Base-by-base conservation (phyloP, 176 grass and related monocot genomes). In the Eleusine indica region DNA sequence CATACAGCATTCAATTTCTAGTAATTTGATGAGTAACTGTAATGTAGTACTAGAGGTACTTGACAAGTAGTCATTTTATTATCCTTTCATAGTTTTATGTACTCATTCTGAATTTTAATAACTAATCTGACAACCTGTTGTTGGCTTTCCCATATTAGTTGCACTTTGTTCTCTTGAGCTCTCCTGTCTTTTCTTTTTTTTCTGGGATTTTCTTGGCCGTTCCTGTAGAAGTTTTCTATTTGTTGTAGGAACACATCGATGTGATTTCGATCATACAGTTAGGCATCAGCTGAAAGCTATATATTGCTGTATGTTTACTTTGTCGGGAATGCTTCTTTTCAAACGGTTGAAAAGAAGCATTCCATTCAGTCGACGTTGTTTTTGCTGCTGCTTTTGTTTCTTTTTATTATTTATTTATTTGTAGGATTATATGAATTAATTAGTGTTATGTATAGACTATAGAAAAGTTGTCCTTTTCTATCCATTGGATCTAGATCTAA, bases 21-120 rank as follows among this genome's bases (percentile, higher is more conserved):
- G 7, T 35, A 47, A 42, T 65, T 65, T 79, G 42, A 49, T 79
- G 42, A 16, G 17, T 44, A 66, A n/a, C 9, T 79, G 77, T 66
- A 17, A 67, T 66, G 6, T 49, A 62, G 9, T 66, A 47, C 44
- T 47, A 66, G 3, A 32, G 63, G 28, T 16, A 13, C 29, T 35
- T 35, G 63, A 12, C 4, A 66, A 28, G 25, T 30, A 64, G 25
- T 64, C 25, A 64, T 13, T 64, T 64, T 30, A 3, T 11, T 63
- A 63, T 30, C 61, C 25, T 64, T 35, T 35, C 32, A 35, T 35
- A 35, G 32, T 35, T 64, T 30, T 25, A 29, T 64, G 9, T 30
- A 64, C 61, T 30, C 9, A 30, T 10, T 64, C 28, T 29, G 10
- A 64, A 14, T 11, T 66, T 16, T 35, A 66, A 16, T 66, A 66